These are phyloP conservation scores for Cephalotrichum gorgonifer DNA, from an alignment of 2,329 filamentous ascomycete genomes.

Conservation along the genomic window DNA sequence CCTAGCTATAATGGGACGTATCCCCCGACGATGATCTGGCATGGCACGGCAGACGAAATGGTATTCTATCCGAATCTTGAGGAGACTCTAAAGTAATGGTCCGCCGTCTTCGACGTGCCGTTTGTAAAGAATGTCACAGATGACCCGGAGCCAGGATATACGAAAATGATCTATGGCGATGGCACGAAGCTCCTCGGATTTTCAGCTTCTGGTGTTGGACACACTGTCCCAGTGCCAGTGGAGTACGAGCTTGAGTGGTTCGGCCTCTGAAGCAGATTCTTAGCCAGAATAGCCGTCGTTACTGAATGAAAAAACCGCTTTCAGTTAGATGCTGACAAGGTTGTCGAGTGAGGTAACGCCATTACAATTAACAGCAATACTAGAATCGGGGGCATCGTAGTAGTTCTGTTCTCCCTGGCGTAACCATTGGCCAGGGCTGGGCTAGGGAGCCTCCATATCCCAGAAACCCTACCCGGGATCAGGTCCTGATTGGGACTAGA, in stretches of 20 bases:
- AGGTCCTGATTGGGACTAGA: too few relatives aligned
- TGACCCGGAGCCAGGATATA: conserved; percentile 17
- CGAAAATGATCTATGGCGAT: conserved; percentile 20
- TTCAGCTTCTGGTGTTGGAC: conserved; percentile 17
- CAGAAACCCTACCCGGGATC: too few relatives aligned
- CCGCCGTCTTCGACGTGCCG: conserved; percentile 9
- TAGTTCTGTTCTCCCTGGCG: too few relatives aligned
- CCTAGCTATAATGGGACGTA: background rate
- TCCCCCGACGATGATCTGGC: background rate
- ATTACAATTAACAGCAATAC: too few relatives aligned
- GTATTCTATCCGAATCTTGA: conserved; percentile 7
- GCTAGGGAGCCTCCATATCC: too few relatives aligned
- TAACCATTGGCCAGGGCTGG: too few relatives aligned
- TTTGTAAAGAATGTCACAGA: conserved; percentile 16
- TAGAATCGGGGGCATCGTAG: too few relatives aligned
- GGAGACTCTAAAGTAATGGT: conserved; percentile 14
- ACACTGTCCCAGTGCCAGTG: conserved; percentile 17
- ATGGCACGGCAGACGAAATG: conserved; percentile 9
- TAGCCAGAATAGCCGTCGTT: too few relatives aligned
- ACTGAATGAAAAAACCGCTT: too few relatives aligned
- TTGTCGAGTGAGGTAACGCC: too few relatives aligned
- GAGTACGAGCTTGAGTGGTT: conserved; percentile 11
- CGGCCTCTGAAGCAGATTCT: too few relatives aligned
- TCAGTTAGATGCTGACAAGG: too few relatives aligned
- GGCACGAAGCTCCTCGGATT: conserved; percentile 19